Percentiles rank a stretch among this genome's conserved stretches.
phyloP scores from a whole-genome alignment of 306 rosid species.

The Vachellia pachyceras region DNA sequence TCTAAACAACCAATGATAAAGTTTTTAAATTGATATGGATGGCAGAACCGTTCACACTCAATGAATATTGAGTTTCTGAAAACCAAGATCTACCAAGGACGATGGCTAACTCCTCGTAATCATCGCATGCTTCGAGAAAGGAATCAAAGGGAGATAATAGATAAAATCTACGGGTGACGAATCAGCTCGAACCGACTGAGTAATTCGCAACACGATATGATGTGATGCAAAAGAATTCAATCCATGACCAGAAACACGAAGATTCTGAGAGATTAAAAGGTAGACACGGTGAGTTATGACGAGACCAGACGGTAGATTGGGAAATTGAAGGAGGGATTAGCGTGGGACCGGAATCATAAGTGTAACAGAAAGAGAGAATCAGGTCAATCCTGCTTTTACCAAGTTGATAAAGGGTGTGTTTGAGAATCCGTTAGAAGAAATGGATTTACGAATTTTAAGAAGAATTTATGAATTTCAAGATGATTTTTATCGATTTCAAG shows the following conservation, averaged over 20 bases:
- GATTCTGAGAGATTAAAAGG: constrained; percentile 47
- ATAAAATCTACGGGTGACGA: background rate
- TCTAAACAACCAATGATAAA: background rate
- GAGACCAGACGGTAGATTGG: background rate
- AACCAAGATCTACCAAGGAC: background rate
- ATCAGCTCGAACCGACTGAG: constrained; percentile 58
- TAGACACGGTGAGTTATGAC: background rate
- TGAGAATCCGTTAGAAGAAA: no score
- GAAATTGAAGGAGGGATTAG: background rate
- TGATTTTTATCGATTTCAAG: no score
- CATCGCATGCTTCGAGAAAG: background rate
- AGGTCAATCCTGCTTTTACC: no score
- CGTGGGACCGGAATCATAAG: background rate
- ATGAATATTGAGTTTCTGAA: background rate
- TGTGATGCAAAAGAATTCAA: constrained; percentile 74
- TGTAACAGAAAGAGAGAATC: background rate
- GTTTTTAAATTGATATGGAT: no score
- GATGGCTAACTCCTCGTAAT: background rate
- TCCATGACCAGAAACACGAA: constrained; percentile 72
- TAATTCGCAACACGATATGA: constrained; percentile 64
- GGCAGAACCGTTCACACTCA: no score
- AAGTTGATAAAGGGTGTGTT: no score
- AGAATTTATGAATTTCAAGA: no score
- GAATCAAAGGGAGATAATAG: background rate
- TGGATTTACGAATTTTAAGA: no score